Evolutionary conservation across 2,329 filamentous ascomycete species (phyloP).

Genomic region (Chaetomiaceae sp.): DNA sequence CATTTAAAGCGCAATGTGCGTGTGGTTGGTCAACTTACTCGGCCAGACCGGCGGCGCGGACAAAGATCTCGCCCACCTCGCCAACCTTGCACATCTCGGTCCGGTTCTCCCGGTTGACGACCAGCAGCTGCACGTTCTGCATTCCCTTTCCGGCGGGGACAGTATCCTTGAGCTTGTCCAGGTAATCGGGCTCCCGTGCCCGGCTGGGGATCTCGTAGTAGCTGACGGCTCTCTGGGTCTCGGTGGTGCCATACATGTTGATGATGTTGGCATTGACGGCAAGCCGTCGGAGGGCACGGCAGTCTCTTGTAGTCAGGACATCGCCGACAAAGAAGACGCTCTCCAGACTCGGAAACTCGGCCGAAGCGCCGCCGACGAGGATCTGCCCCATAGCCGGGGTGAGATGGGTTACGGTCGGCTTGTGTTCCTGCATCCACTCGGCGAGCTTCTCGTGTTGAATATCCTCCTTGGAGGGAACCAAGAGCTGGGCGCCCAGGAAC

Average conservation of each 20-base stretch:
- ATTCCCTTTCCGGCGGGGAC: slow-evolving; percentile 84
- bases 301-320: slow-evolving; percentile 79
- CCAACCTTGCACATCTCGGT: slow-evolving; percentile 71
- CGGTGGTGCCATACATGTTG: slow-evolving; percentile 87
- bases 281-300: slow-evolving; percentile 67
- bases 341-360: slow-evolving; percentile 71
- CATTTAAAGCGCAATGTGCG: not conserved
- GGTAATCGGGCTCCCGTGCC: slow-evolving; percentile 50
- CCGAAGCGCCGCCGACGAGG: slow-evolving; percentile 74
- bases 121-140: slow-evolving; percentile 80
- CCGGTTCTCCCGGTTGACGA: slow-evolving; percentile 65
- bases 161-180: slow-evolving; percentile 55
- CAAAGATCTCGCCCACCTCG: slow-evolving; percentile 78
- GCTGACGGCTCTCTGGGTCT: slow-evolving; percentile 74
- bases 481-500: slow-evolving; percentile 73
- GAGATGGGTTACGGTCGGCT: slow-evolving; percentile 76
- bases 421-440: slow-evolving; percentile 78
- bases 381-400: slow-evolving; percentile 98
- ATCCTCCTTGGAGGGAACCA: slow-evolving; percentile 75
- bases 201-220: slow-evolving; percentile 73
- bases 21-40: slow-evolving; percentile 39
- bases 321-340: slow-evolving; percentile 90
- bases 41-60: slow-evolving; percentile 77
- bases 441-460: slow-evolving; percentile 81
- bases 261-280: slow-evolving; percentile 71